A percentile compares a stretch with the other conserved stretches of the same genome.
phyloP scores from a whole-genome alignment of 2,329 filamentous ascomycete genomes.

The Aspergillus quadrilineatus region DNA sequence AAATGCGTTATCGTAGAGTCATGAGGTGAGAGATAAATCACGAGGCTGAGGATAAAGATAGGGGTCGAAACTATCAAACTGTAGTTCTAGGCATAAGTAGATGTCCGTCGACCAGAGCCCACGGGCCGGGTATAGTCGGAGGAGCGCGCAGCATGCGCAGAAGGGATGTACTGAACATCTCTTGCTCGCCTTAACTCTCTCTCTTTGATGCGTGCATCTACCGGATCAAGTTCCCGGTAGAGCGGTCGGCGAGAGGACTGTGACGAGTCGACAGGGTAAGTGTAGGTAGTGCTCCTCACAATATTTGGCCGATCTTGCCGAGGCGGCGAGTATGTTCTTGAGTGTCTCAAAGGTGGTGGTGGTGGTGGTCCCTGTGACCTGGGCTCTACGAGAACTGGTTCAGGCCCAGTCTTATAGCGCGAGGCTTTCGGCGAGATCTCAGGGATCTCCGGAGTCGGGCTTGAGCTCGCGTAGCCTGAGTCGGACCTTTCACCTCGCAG shows the following conservation, averaged over 20 bases:
- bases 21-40: slow-evolving; percentile 3
- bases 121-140: slow-evolving; percentile 4
- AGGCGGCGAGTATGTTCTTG: slow-evolving; percentile 30
- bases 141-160: slow-evolving; percentile 19
- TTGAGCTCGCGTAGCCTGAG: slow-evolving; percentile 48
- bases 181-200: slow-evolving; percentile 32
- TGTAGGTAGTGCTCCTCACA: slow-evolving; percentile 30
- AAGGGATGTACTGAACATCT: slow-evolving; percentile 22
- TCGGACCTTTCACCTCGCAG: slow-evolving; percentile 41
- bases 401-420: slow-evolving; percentile 33
- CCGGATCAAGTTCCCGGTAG: slow-evolving; percentile 27
- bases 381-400: slow-evolving; percentile 30
- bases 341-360: slow-evolving; percentile 26
- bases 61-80: neutral
- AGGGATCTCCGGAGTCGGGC: slow-evolving; percentile 41
- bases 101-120: slow-evolving; percentile 24
- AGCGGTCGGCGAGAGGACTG: slow-evolving; percentile 17
- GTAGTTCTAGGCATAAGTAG: slow-evolving; percentile 15
- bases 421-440: slow-evolving; percentile 36
- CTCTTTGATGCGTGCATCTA: slow-evolving; percentile 20
- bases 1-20: slow-evolving; percentile 6
- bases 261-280: slow-evolving; percentile 23
- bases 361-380: slow-evolving; percentile 6
- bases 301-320: slow-evolving; percentile 25
- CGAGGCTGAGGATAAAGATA: neutral